phyloP scores from a whole-genome alignment of 257 asterid genomes.

The Solanum corneliomulleri region DNA sequence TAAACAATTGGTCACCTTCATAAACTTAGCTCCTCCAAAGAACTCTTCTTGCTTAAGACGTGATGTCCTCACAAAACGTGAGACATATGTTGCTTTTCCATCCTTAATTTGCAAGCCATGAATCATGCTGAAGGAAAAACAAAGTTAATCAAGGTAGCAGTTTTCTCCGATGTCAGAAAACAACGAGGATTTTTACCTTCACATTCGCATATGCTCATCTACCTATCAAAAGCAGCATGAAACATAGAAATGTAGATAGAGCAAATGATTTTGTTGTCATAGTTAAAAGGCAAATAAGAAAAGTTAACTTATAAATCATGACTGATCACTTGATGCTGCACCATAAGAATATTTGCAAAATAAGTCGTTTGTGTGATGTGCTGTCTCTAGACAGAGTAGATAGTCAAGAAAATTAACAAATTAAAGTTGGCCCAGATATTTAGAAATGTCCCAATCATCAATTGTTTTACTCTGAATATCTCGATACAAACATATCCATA shows the following conservation, averaged over 20 bases:
- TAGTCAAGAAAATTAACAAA: neutral
- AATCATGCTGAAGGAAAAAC: slow-evolving; percentile 58
- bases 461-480: neutral
- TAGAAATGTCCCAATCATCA: neutral
- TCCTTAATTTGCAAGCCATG: slow-evolving; percentile 90
- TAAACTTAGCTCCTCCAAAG: slow-evolving; percentile 69
- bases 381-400: neutral
- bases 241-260: neutral
- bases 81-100: slow-evolving; percentile 90
- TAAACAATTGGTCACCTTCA: slow-evolving; percentile 45
- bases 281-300: neutral
- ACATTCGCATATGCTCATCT: neutral
- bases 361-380: neutral
- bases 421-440: neutral
- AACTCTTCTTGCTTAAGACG: slow-evolving; percentile 81
- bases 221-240: neutral
- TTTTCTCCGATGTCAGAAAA: neutral
- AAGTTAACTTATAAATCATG: neutral
- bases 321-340: neutral
- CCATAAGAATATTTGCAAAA: neutral
- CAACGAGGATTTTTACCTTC: neutral
- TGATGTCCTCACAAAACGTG: slow-evolving; percentile 92
- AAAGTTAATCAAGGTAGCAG: neutral
- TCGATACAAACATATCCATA: neutral
- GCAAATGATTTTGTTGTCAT: neutral